Evolutionary conservation across 1,284 basidiomycete species (phyloP), one percentile per base, ranked within the genome.

Genomic region (Schizophyllum commune): DNA sequence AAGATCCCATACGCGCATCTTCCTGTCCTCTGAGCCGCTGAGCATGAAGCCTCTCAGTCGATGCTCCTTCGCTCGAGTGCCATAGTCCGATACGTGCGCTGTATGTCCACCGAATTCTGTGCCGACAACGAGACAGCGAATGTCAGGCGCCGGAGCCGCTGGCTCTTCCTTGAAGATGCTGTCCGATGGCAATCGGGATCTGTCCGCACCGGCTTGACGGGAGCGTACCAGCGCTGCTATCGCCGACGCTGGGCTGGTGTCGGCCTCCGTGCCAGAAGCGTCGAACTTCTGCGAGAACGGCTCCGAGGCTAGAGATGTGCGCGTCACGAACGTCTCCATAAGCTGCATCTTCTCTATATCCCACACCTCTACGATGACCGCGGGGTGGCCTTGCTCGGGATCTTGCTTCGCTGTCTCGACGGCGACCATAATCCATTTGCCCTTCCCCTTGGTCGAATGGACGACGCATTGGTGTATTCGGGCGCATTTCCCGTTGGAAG

Each of bases 341-440:
- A 91, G 73, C 8, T 73, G 68, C 1, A 83, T 79, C 66, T 82
- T 83, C 71, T 91, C 90, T 58, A 92, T 83, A 67, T 93, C 89
- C 91, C 91, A 92, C 1, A 91, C 86, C 68, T 93, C 90, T 5
- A 91, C 75, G 53, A 55, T 55, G 15, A 21, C 27, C 19, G 53
- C 11, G 13, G 53, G 27, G 19, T 20, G 19, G 20, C 20, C 19
- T 13, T 27, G 53, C 20, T 55, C 53, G 20, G 53, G 27, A 13
- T 55, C 27, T 27, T 27, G 53, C 19, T 55, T 55, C 34, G 79
- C 80, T 53, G 77, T 75, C 65, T 92, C 91, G 9, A 88, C 75
- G 0, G 94, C 85, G 27, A 96, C 90, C 73, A 96, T 85, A 27
- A 98, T 80, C 92, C 93, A 97, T 56, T 89, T 86, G 0, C 93